Base-by-base conservation (phyloP, 73 alveolate genomes). In the Symbiodinium pilosum region DNA sequence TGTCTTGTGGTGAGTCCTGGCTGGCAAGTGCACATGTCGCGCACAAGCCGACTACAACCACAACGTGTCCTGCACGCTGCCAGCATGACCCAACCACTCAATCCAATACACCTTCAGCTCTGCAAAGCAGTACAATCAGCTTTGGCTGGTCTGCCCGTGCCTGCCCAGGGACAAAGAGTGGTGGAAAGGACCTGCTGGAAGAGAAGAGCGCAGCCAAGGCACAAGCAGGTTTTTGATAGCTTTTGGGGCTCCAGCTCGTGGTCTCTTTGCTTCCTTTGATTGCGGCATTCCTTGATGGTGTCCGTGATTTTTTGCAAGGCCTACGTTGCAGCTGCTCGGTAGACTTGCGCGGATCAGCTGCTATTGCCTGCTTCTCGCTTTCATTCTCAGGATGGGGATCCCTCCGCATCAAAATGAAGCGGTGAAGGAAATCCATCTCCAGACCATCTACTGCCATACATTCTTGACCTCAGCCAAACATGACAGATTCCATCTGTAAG, bases 371-470 rank as follows among this genome's bases (percentile, higher is more conserved):
- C 24, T 75, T 88, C n/a, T 88, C 95, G 18, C n/a, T 71, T 47
- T 59, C 95, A 41, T 88, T 59, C 52, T 88, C 95, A 24, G 95
- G 95, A 59, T 83, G 38, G 24, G 95, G 73, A 28, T 88, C 95
- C 1, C 95, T 83, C 38, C 95, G 47, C 95, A 88, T 88, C 39
- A 88, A 40, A 44, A 28, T 88, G 86, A 88, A 88, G 43, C 95
- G 95, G 86, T 36, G 86, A 3, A 56, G 47, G 28, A 56, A 88
- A 9, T 71, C 85, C 36, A 88, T 43, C 43, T 88, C 95, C 64
- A 88, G 38, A 32, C 95, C 86, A 81, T 88, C 95, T 26, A 88
- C 95, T 5, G 95, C 95, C 95, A 88, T 88, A 24, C 95, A 88
- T 30, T 88, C 95, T 43, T 56, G 71, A 26, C 95, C 95, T 47